Base-by-base conservation (phyloP, 192 early-diverging fungal genomes). In the Coemansia sp. region DNA sequence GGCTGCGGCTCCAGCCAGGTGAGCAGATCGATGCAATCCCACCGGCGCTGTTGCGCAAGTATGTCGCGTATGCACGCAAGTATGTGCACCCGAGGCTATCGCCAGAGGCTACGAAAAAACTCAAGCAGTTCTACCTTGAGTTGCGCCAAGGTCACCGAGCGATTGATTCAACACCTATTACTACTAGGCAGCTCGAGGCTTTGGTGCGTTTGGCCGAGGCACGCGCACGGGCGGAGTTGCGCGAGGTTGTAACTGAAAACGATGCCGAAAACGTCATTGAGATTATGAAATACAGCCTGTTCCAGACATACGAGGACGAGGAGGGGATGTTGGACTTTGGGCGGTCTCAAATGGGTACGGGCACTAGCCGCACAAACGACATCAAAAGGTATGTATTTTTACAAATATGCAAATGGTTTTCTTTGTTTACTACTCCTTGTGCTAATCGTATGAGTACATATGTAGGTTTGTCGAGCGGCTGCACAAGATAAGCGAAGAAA, bases 1-100 rank as follows among this genome's bases (percentile, higher is more conserved):
- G 72, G 62, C 62, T 89, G 42, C 65, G 84, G 9, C 66, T 92
- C 31, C 83, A 79, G 19, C 72, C 86, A 0, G 85, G 85, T 27
- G 82, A 86, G 51, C 65, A 84, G 31, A n/a, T 93, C 19, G 87
- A 89, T 31, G 72, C 86, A 0, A 81, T 95, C 41, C 90, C 92
- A 3, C 72, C 84, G 19, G 64, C 78, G 4, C 77, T 95, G 31
- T 59, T 95, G 39, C 87, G 92, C 63, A 93, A 93, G 67, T 95
- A 94, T 70, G 91, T 95, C 45, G 90, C 93, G 7, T 95, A 93
- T 68, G 93, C 94, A 16, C 85, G 89, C 59, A 91, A 90, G 45
- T 86, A 93, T 57, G 88, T 93, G 35, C 87, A 89, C 27, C 93
- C 93, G 3, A 71, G 70, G n/a, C 68, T 92, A 35, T 87, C 89